phyloP scores from a whole-genome alignment of 139 green algal species.

The Pycnococcus provasolii region DNA sequence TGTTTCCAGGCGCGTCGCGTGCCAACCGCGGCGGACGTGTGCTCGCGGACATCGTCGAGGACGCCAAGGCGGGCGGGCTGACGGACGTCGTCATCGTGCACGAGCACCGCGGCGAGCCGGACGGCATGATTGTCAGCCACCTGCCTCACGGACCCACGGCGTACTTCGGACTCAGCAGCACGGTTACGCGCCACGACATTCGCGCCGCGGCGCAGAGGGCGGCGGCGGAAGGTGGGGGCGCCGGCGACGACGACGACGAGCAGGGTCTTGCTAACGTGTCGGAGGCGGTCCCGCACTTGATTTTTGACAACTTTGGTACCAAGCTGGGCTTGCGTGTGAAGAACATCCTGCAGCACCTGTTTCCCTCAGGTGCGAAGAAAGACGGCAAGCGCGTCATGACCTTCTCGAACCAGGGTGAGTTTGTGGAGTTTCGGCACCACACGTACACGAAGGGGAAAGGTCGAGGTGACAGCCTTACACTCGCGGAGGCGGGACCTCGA shows the following conservation, averaged over 20 bases:
- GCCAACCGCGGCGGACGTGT: slow-evolving; percentile 78
- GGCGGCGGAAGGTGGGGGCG: slow-evolving; percentile 44
- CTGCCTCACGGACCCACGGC: slow-evolving; percentile 93
- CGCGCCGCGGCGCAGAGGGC: not conserved
- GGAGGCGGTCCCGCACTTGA: slow-evolving; percentile 89
- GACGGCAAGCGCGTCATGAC: slow-evolving; percentile 83
- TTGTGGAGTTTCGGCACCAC: slow-evolving; percentile 67
- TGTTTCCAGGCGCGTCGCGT: slow-evolving; percentile 81
- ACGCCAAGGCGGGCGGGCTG: slow-evolving; percentile 68
- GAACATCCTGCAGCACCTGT: slow-evolving; percentile 91
- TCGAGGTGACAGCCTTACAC: slow-evolving; percentile 17
- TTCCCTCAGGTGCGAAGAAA: slow-evolving; percentile 50
- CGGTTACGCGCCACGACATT: slow-evolving; percentile 78
- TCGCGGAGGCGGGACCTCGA: slow-evolving; percentile 4
- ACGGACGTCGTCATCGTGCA: slow-evolving; percentile 95
- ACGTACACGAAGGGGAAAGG: slow-evolving; percentile 35
- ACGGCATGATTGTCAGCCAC: slow-evolving; percentile 93
- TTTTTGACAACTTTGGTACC: slow-evolving; percentile 80
- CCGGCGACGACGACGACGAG: slow-evolving; percentile 56
- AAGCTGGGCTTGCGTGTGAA: slow-evolving; percentile 64
- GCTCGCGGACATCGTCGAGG: slow-evolving; percentile 79
- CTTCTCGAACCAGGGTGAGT: slow-evolving; percentile 72
- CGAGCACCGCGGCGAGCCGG: slow-evolving; percentile 92
- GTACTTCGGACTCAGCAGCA: slow-evolving; percentile 94
- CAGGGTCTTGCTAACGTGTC: slow-evolving; percentile 80